These are phyloP conservation scores for Lizonia empirigonia DNA, from an alignment of 2,329 filamentous ascomycete species.

Conservation along the genomic window DNA sequence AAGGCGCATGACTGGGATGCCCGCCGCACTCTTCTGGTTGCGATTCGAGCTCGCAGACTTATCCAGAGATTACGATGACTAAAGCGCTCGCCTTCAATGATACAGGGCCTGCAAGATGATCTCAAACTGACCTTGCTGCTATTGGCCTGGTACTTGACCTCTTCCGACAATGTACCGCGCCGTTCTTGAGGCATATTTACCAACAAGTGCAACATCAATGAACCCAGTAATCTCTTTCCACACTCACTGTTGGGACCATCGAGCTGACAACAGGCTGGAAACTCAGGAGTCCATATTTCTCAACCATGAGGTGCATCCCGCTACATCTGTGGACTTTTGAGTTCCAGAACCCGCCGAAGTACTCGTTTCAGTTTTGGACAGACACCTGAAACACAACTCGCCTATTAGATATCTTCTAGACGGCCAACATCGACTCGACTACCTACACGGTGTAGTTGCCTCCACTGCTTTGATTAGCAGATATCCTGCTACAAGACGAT, in stretches of 20 bases:
- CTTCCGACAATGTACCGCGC: not conserved
- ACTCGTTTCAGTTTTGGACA: not conserved
- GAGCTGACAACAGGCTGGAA: not conserved
- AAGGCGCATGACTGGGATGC: not conserved
- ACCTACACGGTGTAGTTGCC: not conserved
- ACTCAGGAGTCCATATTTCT: too few relatives aligned
- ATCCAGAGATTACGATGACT: not conserved
- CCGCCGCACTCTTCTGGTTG: not conserved
- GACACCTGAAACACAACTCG: conserved; percentile 11
- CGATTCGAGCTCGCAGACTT: not conserved
- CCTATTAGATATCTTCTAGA: not conserved
- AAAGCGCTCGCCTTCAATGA: conserved; percentile 3
- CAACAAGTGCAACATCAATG: not conserved
- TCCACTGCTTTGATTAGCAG: not conserved
- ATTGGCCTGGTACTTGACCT: not conserved
- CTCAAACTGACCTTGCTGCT: not conserved
- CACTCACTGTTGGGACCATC: not conserved
- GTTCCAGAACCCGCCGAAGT: not conserved
- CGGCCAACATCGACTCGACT: not conserved
- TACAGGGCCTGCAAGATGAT: conserved; percentile 1
- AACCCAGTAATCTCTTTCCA: not conserved
- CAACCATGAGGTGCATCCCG: not conserved
- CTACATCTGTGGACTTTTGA: not conserved
- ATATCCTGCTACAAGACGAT: not conserved
- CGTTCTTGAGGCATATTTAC: conserved; percentile 12